Percentiles rank a stretch among this genome's conserved stretches.
Evolutionary conservation across 208 protist species (phyloP).

Genomic region (Trypanosoma avium): DNA sequence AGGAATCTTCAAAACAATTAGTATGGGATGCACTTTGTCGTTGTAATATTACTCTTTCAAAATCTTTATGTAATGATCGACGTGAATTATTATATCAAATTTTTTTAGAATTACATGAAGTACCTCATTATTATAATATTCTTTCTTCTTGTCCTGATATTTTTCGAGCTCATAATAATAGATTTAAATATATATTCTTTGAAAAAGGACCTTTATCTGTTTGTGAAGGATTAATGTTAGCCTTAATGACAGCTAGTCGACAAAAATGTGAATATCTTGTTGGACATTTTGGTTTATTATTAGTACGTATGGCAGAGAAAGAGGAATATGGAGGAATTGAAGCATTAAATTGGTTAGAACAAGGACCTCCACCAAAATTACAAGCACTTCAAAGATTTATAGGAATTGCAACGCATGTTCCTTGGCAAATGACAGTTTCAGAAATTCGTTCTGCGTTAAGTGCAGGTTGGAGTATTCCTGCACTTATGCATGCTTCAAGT

Average conservation of each 20-base stretch:
- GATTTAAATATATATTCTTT: slow-evolving; percentile 67
- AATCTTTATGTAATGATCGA: slow-evolving; percentile 24
- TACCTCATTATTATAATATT: slow-evolving; percentile 64
- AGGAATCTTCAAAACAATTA: not conserved
- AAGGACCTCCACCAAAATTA: slow-evolving; percentile 62
- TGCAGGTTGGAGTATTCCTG: slow-evolving; percentile 71
- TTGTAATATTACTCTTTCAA: slow-evolving; percentile 33
- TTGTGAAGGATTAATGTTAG: slow-evolving; percentile 77
- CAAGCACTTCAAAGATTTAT: slow-evolving; percentile 66
- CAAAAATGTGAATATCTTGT: slow-evolving; percentile 85
- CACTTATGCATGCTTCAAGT: slow-evolving; percentile 70
- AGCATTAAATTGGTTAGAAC: slow-evolving; percentile 46
- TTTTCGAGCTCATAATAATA: slow-evolving; percentile 65
- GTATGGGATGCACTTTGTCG: slow-evolving; percentile 41
- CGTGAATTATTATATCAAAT: slow-evolving; percentile 56
- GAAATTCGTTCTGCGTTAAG: slow-evolving; percentile 48
- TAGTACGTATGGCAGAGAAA: slow-evolving; percentile 52
- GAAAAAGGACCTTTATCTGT: slow-evolving; percentile 73
- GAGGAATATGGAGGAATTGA: slow-evolving; percentile 12
- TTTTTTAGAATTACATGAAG: slow-evolving; percentile 64
- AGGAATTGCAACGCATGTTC: slow-evolving; percentile 71
- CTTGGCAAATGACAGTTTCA: slow-evolving; percentile 58
- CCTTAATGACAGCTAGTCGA: slow-evolving; percentile 76
- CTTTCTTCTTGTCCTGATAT: slow-evolving; percentile 63
- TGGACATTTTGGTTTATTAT: slow-evolving; percentile 57